Conservation (phyloP, 352 stramenopile species). For the Poterioochromonas sp. region DNA sequence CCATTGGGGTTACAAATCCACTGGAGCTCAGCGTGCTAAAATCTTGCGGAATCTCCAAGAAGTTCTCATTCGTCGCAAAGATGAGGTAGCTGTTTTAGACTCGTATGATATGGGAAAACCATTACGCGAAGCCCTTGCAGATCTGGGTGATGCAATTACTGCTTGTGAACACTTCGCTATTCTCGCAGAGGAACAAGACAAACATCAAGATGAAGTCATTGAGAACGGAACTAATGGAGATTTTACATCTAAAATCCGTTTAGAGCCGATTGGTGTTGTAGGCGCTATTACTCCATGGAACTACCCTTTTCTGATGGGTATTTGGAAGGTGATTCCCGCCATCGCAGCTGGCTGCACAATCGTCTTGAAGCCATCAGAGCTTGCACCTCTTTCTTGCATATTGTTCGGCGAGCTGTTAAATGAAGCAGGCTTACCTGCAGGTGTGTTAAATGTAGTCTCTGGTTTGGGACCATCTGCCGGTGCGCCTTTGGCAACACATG, state of each 20-base stretch:
- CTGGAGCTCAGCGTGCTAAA: constrained; percentile 39
- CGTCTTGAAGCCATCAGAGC: constrained; percentile 71
- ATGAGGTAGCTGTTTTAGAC: constrained; percentile 49
- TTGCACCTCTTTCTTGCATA: constrained; percentile 65
- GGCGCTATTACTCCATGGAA: constrained; percentile 66
- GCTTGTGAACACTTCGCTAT: constrained; percentile 49
- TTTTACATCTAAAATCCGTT: background rate
- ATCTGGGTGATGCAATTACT: constrained; percentile 46
- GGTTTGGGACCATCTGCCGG: constrained; percentile 53
- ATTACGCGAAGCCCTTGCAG: constrained; percentile 44
- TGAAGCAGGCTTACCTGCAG: constrained; percentile 54
- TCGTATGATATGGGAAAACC: constrained; percentile 48
- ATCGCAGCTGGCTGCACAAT: constrained; percentile 64
- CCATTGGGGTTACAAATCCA: constrained; percentile 2
- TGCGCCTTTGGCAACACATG: constrained; percentile 55
- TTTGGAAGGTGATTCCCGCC: constrained; percentile 61
- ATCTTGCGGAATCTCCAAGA: constrained; percentile 47
- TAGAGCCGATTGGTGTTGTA: constrained; percentile 52
- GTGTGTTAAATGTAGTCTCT: constrained; percentile 52
- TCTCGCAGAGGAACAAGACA: constrained; percentile 46
- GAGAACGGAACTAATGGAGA: constrained; percentile 26
- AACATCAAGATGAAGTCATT: constrained; percentile 8
- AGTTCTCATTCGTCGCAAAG: constrained; percentile 44
- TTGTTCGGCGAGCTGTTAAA: constrained; percentile 56
- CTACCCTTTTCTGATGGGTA: constrained; percentile 59